phyloP scores from a whole-genome alignment of 257 asterid species.

The Dorcoceras hygrometricum region DNA sequence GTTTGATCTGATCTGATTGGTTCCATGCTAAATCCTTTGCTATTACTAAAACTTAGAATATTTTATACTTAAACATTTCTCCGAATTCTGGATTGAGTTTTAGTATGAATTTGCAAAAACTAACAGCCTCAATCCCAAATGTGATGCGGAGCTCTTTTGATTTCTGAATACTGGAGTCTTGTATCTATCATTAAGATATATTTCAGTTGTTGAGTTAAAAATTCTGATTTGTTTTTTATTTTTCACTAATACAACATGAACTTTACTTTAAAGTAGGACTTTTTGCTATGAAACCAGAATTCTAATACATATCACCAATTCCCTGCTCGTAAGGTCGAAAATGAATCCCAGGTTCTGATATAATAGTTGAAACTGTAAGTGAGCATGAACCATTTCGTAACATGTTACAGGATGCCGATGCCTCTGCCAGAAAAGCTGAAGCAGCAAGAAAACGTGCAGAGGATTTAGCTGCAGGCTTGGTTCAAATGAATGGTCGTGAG shows the following conservation, averaged over 20 bases:
- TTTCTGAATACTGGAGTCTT: not conserved
- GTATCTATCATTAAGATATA: not conserved
- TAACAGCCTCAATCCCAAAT: not conserved
- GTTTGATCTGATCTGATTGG: too few species aligned
- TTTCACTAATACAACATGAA: not conserved
- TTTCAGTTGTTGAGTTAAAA: not conserved
- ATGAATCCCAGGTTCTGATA: not conserved
- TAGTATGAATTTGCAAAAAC: not conserved
- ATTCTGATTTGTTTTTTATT: too few species aligned
- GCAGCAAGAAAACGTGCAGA: conserved; percentile 67
- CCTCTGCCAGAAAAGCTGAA: conserved; percentile 63
- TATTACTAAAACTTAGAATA: too few species aligned
- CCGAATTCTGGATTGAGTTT: not conserved
- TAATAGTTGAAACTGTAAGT: not conserved
- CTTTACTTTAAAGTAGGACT: not conserved
- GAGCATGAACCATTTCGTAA: not conserved
- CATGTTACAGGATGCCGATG: conserved; percentile 56
- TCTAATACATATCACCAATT: not conserved
- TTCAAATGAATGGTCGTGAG: conserved; percentile 86
- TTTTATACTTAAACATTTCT: not conserved
- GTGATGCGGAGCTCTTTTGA: not conserved
- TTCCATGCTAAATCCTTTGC: too few species aligned
- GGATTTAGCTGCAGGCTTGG: conserved; percentile 73
- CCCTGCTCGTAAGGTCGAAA: not conserved
- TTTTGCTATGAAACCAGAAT: not conserved